phyloP scores from a whole-genome alignment of 2,329 filamentous ascomycete species.

The Colletotrichum godetiae region DNA sequence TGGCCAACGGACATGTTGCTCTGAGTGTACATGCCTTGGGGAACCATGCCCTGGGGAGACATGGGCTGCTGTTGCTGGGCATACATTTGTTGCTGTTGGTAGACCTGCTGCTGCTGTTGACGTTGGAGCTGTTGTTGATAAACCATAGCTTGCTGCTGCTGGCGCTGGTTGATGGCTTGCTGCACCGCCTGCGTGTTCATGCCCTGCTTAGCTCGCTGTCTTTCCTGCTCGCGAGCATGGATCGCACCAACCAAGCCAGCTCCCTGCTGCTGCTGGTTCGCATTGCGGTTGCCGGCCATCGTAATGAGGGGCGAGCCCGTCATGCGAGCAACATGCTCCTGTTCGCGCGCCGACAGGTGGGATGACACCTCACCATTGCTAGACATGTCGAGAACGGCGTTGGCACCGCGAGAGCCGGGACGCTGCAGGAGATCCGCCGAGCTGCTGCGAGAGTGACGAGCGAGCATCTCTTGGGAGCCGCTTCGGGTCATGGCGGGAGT shows the following conservation, averaged over 20 bases:
- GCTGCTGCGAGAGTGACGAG: constrained; percentile 56
- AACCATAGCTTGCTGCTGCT: constrained; percentile 52
- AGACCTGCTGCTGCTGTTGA: constrained; percentile 43
- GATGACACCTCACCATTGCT: constrained; percentile 52
- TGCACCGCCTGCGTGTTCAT: constrained; percentile 78
- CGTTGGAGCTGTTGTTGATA: constrained; percentile 48
- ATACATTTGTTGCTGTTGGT: constrained; percentile 42
- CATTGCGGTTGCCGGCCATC: constrained; percentile 53
- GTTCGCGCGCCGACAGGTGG: constrained; percentile 85
- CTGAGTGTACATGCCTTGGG: constrained; percentile 30
- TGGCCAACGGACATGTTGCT: constrained; percentile 34
- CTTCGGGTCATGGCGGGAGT: constrained; percentile 55
- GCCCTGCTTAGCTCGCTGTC: constrained; percentile 75
- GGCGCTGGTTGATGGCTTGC: constrained; percentile 76
- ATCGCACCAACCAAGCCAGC: constrained; percentile 82
- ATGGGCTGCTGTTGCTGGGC: constrained; percentile 35
- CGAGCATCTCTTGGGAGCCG: constrained; percentile 54
- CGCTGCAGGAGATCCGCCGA: constrained; percentile 61
- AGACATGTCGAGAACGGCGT: constrained; percentile 61
- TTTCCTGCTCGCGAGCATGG: constrained; percentile 82
- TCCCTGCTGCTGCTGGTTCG: constrained; percentile 63
- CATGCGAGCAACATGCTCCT: constrained; percentile 86
- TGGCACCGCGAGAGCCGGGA: constrained; percentile 70
- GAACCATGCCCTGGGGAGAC: constrained; percentile 14
- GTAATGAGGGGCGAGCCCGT: constrained; percentile 82